phyloP scores from a whole-genome alignment of 2,329 filamentous ascomycete genomes.

The Coniochaeta pulveracea region DNA sequence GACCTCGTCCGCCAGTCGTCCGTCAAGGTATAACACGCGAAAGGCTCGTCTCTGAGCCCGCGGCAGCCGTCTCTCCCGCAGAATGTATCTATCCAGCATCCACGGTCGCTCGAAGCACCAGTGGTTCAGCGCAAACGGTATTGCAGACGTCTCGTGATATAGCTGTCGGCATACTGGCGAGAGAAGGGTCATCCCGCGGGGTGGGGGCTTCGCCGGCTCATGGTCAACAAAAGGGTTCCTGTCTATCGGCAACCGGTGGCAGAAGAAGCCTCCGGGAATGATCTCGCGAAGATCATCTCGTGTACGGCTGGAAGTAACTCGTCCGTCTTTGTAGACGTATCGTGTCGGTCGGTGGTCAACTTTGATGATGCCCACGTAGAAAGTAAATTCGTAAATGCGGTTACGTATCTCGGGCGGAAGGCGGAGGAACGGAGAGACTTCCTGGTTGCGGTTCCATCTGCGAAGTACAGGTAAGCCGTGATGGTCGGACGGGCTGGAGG shows the following conservation, averaged over 20 bases:
- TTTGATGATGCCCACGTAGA: conserved; percentile 21
- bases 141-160: conserved; percentile 21
- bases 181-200: conserved; percentile 19
- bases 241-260: conserved; percentile 13
- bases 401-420: conserved; percentile 22
- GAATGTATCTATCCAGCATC: conserved; percentile 22
- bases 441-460: conserved; percentile 17
- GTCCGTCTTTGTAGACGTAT: conserved; percentile 10
- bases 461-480: background rate
- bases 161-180: conserved; percentile 23
- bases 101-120: conserved; percentile 20
- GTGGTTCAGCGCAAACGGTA: conserved; percentile 21
- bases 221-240: conserved; percentile 18
- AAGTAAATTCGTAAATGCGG: conserved; percentile 20
- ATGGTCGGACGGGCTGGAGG: background rate
- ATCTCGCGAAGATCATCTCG: conserved; percentile 11
- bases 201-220: background rate
- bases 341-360: conserved; percentile 18
- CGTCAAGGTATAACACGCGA: conserved; percentile 15
- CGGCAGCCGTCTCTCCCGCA: conserved; percentile 18
- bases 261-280: conserved; percentile 17
- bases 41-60: conserved; percentile 19
- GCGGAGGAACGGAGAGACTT: conserved; percentile 17
- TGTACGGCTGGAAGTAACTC: conserved; percentile 10
- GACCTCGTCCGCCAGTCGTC: conserved; percentile 14